Evolutionary conservation across 1,139 yeast genomes (phyloP).

Genomic region (Taphrina confusa): DNA sequence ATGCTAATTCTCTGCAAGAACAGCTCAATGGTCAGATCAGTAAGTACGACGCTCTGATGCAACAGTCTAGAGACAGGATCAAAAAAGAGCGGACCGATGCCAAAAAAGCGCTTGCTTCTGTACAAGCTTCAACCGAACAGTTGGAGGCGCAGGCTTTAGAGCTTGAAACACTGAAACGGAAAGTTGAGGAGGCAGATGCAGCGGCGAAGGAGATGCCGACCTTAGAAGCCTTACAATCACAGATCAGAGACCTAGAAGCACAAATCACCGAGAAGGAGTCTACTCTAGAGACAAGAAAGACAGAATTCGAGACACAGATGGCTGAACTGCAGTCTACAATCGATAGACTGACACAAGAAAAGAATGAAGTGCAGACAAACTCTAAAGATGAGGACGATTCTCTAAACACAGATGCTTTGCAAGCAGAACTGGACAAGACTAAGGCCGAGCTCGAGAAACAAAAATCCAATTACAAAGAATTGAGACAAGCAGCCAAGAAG

Average conservation of each 20-base stretch:
- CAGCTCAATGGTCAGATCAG: slow-evolving; percentile 3
- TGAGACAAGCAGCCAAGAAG: slow-evolving; percentile 40
- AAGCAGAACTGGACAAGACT: slow-evolving; percentile 33
- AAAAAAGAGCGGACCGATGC: slow-evolving; percentile 30
- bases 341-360: slow-evolving; percentile 24
- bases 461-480: slow-evolving; percentile 47
- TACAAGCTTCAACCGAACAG: background rate
- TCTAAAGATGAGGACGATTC: slow-evolving; percentile 32
- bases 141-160: slow-evolving; percentile 10
- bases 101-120: slow-evolving; percentile 13
- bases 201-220: background rate
- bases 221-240: background rate
- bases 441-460: slow-evolving; percentile 31
- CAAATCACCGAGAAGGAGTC: background rate
- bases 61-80: slow-evolving; percentile 35
- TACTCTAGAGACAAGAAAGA: background rate
- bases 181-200: slow-evolving; percentile 14
- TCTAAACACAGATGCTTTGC: background rate
- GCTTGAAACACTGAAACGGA: slow-evolving; percentile 5
- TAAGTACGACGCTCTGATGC: slow-evolving; percentile 19
- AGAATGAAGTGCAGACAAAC: slow-evolving; percentile 16
- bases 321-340: slow-evolving; percentile 34
- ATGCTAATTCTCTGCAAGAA: slow-evolving; percentile 1
- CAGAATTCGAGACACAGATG: background rate
- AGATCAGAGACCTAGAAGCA: background rate